Conservation (phyloP, 768 basidiomycete species). For the Russula griseocarnosa region DNA sequence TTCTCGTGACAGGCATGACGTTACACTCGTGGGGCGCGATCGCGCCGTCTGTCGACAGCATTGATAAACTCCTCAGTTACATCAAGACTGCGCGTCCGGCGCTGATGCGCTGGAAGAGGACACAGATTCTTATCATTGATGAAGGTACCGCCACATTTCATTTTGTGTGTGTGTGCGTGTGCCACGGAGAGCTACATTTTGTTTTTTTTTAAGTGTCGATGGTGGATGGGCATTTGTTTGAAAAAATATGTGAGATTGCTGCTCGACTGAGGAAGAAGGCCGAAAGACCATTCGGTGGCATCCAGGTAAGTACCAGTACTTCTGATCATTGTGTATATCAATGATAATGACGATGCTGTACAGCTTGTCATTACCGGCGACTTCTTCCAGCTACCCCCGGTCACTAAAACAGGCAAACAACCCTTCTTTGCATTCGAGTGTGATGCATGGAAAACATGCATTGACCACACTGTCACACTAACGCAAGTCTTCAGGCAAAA, state of each 20-base stretch:
- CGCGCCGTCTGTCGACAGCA: conserved; percentile 45
- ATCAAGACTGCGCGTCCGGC: conserved; percentile 54
- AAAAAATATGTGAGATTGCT: conserved; percentile 55
- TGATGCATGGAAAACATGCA: conserved; percentile 51
- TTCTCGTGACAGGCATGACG: conserved; percentile 44
- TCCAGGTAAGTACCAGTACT: conserved; percentile 43
- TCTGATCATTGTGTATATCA: conserved; percentile 36
- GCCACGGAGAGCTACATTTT: background rate
- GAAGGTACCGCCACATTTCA: conserved; percentile 42
- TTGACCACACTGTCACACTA: conserved; percentile 58
- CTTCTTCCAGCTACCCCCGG: conserved; percentile 63
- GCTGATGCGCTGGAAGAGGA: conserved; percentile 52
- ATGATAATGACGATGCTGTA: background rate
- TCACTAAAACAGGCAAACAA: conserved; percentile 41
- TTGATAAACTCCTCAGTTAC: conserved; percentile 47
- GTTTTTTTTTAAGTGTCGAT: conserved; percentile 50
- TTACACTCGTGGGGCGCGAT: conserved; percentile 61
- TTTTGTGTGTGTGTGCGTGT: too few species aligned
- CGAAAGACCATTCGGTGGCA: conserved; percentile 57
- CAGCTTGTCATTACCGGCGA: conserved; percentile 60
- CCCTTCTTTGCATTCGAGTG: conserved; percentile 68
- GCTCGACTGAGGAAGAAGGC: conserved; percentile 48
- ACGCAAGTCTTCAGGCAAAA: conserved; percentile 75
- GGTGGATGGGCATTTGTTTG: conserved; percentile 60
- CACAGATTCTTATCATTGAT: conserved; percentile 59